A percentile compares a stretch with the other conserved stretches of the same genome.
These are phyloP conservation scores for Hansfordia pulvinata DNA, from an alignment of 2,329 filamentous ascomycete genomes.

Conservation along the genomic window DNA sequence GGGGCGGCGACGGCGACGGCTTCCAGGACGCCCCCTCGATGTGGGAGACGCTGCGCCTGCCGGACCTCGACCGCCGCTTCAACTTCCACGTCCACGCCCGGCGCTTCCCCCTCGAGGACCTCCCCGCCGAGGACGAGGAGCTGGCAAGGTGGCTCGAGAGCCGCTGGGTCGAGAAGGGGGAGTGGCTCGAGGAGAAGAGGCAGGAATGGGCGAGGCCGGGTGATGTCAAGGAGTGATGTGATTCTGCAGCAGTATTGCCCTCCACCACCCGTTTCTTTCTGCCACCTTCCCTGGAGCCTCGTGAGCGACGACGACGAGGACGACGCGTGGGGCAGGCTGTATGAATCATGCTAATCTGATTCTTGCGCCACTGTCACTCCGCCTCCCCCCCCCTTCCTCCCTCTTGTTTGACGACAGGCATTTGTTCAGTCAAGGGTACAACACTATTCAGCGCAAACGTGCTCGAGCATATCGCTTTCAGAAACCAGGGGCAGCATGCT, in stretches of 20 bases:
- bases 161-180: slow-evolving; percentile 37
- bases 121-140: slow-evolving; percentile 31
- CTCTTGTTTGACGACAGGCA: too few relatives aligned
- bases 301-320: too few relatives aligned
- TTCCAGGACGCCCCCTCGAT: slow-evolving; percentile 35
- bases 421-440: too few relatives aligned
- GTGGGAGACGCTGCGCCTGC: slow-evolving; percentile 34
- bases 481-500: too few relatives aligned
- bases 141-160: slow-evolving; percentile 38
- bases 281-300: too few relatives aligned
- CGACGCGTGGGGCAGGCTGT: too few relatives aligned
- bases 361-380: too few relatives aligned
- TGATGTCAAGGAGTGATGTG: slow-evolving; percentile 1
- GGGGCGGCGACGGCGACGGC: slow-evolving; percentile 20
- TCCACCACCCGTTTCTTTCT: too few relatives aligned
- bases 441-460: too few relatives aligned
- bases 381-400: too few relatives aligned
- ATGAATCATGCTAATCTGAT: too few relatives aligned
- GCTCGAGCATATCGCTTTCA: too few relatives aligned
- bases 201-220: slow-evolving; percentile 20
- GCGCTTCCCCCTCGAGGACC: slow-evolving; percentile 31
- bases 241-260: slow-evolving; percentile 1
- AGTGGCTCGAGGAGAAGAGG: slow-evolving; percentile 31
- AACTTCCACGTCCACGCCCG: slow-evolving; percentile 36
- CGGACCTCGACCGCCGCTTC: slow-evolving; percentile 23